phyloP scores from a whole-genome alignment of 805 yeast genomes.

The Blastobotrys terrestris region DNA sequence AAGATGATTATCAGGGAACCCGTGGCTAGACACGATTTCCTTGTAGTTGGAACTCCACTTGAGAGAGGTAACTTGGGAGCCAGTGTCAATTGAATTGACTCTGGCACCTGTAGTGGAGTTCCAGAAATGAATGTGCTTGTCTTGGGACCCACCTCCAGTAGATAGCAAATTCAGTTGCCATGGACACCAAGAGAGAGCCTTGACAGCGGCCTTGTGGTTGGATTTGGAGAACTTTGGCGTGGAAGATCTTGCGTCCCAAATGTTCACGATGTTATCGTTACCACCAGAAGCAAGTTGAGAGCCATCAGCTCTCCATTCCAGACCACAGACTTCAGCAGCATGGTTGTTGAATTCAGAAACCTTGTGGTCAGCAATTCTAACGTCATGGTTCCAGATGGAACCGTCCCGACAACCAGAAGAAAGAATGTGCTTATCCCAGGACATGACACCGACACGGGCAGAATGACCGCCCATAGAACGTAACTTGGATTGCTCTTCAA shows the following conservation, averaged over 20 bases:
- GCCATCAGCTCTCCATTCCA: constrained; percentile 81
- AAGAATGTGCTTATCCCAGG: constrained; percentile 77
- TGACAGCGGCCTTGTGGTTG: constrained; percentile 88
- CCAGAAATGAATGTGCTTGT: constrained; percentile 89
- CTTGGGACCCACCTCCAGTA: constrained; percentile 96
- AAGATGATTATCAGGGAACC: constrained; percentile 81
- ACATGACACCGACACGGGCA: constrained; percentile 73
- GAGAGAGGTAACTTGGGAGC: constrained; percentile 89
- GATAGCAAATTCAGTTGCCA: constrained; percentile 75
- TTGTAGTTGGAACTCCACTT: constrained; percentile 63
- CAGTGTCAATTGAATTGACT: constrained; percentile 81
- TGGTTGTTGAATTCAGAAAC: constrained; percentile 58
- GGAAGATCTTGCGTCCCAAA: constrained; percentile 79
- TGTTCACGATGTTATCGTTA: constrained; percentile 85
- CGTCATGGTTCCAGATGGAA: constrained; percentile 80
- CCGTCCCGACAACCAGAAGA: constrained; percentile 90
- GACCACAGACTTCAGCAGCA: constrained; percentile 87
- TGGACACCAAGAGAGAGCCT: constrained; percentile 94
- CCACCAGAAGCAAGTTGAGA: constrained; percentile 86
- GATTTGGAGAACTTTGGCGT: constrained; percentile 69
- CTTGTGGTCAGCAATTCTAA: constrained; percentile 73
- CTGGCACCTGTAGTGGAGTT: constrained; percentile 86
- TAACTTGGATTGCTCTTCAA: constrained; percentile 63
- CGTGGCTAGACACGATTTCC: constrained; percentile 92
- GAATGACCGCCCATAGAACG: constrained; percentile 73